These are phyloP conservation scores for Globisporangium paddicum DNA, from an alignment of 352 stramenopile species.

Conservation along the genomic window DNA sequence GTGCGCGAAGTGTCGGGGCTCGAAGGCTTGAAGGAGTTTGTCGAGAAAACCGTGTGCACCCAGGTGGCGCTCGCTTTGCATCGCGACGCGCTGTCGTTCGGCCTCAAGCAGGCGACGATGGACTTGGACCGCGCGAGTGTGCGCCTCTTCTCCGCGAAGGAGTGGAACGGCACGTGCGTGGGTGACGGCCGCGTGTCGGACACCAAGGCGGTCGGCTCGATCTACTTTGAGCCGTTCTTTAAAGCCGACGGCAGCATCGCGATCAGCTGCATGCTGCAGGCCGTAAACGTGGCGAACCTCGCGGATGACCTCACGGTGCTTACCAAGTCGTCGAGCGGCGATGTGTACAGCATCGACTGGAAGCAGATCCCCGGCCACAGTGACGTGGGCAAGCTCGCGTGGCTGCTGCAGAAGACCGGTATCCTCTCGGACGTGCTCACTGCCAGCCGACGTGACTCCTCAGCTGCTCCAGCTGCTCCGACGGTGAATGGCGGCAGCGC, in stretches of 20 bases:
- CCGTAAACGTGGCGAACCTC: slow-evolving; percentile 45
- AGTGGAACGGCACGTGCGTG: slow-evolving; percentile 82
- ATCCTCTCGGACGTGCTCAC: slow-evolving; percentile 34
- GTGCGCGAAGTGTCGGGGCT: slow-evolving; percentile 61
- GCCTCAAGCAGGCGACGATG: slow-evolving; percentile 71
- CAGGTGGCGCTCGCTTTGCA: slow-evolving; percentile 69
- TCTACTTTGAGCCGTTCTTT: slow-evolving; percentile 78
- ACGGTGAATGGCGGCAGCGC: slow-evolving; percentile 3
- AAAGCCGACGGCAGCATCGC: slow-evolving; percentile 38
- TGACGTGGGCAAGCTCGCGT: slow-evolving; percentile 64
- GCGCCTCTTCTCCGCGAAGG: slow-evolving; percentile 62
- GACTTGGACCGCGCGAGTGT: slow-evolving; percentile 76
- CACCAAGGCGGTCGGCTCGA: slow-evolving; percentile 51
- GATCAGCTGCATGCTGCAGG: slow-evolving; percentile 73
- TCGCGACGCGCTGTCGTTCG: slow-evolving; percentile 64
- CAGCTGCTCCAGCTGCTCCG: neutral
- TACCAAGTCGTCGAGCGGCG: slow-evolving; percentile 35
- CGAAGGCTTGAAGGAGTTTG: slow-evolving; percentile 52
- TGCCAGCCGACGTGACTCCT: neutral
- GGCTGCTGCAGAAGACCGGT: slow-evolving; percentile 66
- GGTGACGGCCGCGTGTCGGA: slow-evolving; percentile 83
- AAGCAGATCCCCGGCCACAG: slow-evolving; percentile 70
- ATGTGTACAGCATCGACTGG: slow-evolving; percentile 71
- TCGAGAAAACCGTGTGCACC: slow-evolving; percentile 72
- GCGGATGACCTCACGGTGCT: slow-evolving; percentile 21